phyloP scores from a whole-genome alignment of 352 stramenopile species.

The Pythium monospermum region DNA sequence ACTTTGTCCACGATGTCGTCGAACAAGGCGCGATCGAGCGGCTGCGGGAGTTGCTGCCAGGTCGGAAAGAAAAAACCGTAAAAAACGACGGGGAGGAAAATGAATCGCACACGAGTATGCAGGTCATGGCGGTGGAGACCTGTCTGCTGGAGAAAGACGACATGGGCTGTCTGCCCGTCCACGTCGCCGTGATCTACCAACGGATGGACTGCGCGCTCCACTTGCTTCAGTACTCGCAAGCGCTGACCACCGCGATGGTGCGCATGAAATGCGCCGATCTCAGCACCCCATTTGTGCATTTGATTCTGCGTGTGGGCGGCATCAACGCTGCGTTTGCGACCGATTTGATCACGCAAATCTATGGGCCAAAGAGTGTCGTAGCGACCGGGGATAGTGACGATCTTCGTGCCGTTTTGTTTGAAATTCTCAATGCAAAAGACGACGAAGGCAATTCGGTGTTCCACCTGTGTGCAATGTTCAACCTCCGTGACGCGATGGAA shows the following conservation, averaged over 20 bases:
- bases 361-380: slow-evolving; percentile 2
- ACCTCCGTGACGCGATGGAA: slow-evolving; percentile 44
- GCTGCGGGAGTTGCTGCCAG: slow-evolving; percentile 45
- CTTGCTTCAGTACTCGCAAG: slow-evolving; percentile 55
- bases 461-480: slow-evolving; percentile 67
- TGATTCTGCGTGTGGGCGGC: slow-evolving; percentile 59
- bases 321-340: slow-evolving; percentile 49
- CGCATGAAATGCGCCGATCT: slow-evolving; percentile 60
- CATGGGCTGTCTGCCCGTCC: slow-evolving; percentile 77
- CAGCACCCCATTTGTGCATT: slow-evolving; percentile 59
- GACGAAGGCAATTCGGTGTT: slow-evolving; percentile 79
- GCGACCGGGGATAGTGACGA: slow-evolving; percentile 20
- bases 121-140: slow-evolving; percentile 46
- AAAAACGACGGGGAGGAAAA: background rate
- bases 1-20: slow-evolving; percentile 53
- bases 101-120: slow-evolving; percentile 20
- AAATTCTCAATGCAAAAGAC: slow-evolving; percentile 47
- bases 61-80: slow-evolving; percentile 1
- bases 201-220: slow-evolving; percentile 33
- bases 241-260: slow-evolving; percentile 62
- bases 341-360: slow-evolving; percentile 34
- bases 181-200: slow-evolving; percentile 66
- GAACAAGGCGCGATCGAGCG: slow-evolving; percentile 46
- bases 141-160: slow-evolving; percentile 75
- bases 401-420: slow-evolving; percentile 42